phyloP scores from a whole-genome alignment of 2,329 filamentous ascomycete genomes.

The Sporothrix variecibatus region DNA sequence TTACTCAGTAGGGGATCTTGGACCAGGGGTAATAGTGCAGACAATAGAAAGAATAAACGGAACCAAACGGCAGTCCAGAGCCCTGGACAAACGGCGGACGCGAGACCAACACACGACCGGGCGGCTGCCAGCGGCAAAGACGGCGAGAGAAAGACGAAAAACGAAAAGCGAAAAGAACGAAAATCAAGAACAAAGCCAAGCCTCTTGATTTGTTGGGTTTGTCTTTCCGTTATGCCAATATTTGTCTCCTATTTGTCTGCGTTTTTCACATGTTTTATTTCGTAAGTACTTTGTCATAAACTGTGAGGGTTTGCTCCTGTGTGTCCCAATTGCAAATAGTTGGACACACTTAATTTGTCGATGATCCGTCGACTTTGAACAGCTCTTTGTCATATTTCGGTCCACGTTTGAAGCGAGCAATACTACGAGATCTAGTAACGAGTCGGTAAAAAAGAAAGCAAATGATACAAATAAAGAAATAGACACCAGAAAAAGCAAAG shows the following conservation, averaged over 20 bases:
- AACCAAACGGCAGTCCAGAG: not conserved
- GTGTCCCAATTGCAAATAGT: not conserved
- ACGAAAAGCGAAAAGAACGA: not conserved
- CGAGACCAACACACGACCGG: not conserved
- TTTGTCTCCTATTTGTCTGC: not conserved
- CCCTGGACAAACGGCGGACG: not conserved
- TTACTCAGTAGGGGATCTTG: not conserved
- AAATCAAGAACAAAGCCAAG: not conserved
- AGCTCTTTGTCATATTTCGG: not conserved
- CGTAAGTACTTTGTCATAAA: not conserved
- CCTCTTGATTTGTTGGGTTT: not conserved
- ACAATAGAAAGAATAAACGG: not conserved
- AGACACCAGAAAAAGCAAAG: not conserved
- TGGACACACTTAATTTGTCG: not conserved
- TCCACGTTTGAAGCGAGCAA: constrained; percentile 1
- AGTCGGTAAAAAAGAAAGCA: not conserved
- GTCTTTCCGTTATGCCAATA: not conserved
- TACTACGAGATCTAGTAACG: not conserved
- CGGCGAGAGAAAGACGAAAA: not conserved
- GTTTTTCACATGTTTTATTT: not conserved
- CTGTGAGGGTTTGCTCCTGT: not conserved
- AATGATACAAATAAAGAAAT: not conserved
- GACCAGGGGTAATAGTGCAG: not conserved
- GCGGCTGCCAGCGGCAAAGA: not conserved
- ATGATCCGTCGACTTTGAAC: not conserved